Base-by-base conservation (phyloP, 1,139 yeast genomes). In the Petasospora fabianii region DNA sequence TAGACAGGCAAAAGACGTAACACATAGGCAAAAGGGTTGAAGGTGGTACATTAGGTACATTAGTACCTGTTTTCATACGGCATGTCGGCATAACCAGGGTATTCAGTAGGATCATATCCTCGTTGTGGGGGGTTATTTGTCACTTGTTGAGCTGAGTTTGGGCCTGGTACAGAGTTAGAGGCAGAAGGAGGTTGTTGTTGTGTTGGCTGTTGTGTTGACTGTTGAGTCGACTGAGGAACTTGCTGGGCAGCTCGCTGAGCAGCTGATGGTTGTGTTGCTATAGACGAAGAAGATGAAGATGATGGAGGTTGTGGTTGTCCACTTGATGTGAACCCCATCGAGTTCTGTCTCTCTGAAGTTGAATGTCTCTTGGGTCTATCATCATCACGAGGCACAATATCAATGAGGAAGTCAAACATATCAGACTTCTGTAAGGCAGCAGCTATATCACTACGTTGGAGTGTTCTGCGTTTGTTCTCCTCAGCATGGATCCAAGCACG, bases 401-500 rank as follows among this genome's bases (percentile, higher is more conserved):
- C 98, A 52, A 92, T 92, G 43, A 92, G 66, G 58, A 92, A 92
- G 59, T 92, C 98, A 70, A 90, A 92, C 96, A 92, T 90, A 61
- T 92, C 98, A 39, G 92, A 80, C 59, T 86, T 87, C 47, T 92
- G 94, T 46, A 92, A 70, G 2, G 98, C 98, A 27, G 95, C 94
- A 3, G 97, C 96, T 48, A 92, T 88, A 59, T 92, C 98, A 3
- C 90, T 82, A 55, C 90, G 83, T 63, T 92, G 98, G 45, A 92
- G 66, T 10, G 98, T 92, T 49, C 98, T 71, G 50, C 98, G 75
- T 59, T 92, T 92, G 65, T 86, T 87, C 55, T 87, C 96, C 60
- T 92, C 97, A 2, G 97, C 97, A 54, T 90, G 96, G 47, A 92
- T 87, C 98, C 98, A 92, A 3, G 98, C 97, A 44, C 98, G 72